Evolutionary conservation across 2,329 filamentous ascomycete genomes (phyloP).

Genomic region (Coniochaeta ligniaria): DNA sequence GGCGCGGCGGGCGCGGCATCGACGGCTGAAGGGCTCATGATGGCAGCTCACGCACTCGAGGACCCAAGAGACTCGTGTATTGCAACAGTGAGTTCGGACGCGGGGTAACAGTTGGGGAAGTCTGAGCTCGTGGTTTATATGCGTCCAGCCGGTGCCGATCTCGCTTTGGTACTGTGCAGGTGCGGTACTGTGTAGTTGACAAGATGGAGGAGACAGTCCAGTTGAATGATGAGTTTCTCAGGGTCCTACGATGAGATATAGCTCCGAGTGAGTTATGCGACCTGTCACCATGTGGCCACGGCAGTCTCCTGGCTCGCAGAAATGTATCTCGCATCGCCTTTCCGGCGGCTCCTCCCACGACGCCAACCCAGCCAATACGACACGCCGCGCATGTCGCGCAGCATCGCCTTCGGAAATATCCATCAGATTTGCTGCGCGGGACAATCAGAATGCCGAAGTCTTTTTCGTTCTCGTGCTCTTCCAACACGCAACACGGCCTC

Average conservation of each 20-base stretch:
- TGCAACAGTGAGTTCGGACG: neutral
- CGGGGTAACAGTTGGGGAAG: neutral
- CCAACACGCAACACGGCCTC: too few species aligned
- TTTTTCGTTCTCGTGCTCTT: neutral
- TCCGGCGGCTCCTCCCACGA: neutral
- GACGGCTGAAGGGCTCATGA: conserved; percentile 7
- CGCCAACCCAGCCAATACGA: neutral
- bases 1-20: conserved; percentile 1
- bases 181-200: neutral
- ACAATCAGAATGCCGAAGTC: neutral
- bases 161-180: neutral
- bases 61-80: neutral
- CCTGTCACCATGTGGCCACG: neutral
- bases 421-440: neutral
- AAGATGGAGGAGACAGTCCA: neutral
- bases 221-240: neutral
- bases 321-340: neutral
- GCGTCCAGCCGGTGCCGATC: neutral
- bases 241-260: neutral
- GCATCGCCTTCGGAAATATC: neutral
- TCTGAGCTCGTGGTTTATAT: neutral
- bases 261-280: neutral
- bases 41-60: neutral
- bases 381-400: neutral
- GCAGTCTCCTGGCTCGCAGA: neutral